Evolutionary conservation across 176 grass and related monocot genomes (phyloP).

Genomic region (Aegilops speltoides): DNA sequence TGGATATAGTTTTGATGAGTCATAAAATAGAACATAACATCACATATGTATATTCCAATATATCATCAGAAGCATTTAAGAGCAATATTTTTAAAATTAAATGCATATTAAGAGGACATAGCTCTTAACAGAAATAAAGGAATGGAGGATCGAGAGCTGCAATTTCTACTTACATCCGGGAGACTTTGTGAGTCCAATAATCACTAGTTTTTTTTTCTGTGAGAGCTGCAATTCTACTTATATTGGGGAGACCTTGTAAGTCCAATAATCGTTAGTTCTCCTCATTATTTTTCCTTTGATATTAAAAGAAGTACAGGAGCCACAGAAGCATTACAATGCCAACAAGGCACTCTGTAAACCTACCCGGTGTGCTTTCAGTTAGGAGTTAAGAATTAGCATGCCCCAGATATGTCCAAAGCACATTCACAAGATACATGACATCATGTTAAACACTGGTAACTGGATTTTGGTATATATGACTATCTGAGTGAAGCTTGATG

Average conservation of each 20-base stretch:
- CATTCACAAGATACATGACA: not conserved
- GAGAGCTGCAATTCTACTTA: not conserved
- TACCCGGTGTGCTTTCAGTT: no score
- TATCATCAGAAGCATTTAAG: not conserved
- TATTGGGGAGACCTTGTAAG: not conserved
- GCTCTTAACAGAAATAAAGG: not conserved
- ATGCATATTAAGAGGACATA: not conserved
- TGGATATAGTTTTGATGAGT: not conserved
- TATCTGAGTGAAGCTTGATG: not conserved
- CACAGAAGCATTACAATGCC: not conserved
- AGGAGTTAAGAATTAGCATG: not conserved
- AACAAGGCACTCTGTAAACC: not conserved
- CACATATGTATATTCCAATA: not conserved
- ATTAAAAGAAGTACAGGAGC: not conserved
- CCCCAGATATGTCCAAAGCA: not conserved
- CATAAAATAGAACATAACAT: conserved; percentile 3
- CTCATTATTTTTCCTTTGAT: not conserved
- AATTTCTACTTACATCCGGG: not conserved
- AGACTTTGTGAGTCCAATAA: not conserved
- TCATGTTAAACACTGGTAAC: not conserved
- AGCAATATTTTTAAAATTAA: not conserved
- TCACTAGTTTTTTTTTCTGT: not conserved
- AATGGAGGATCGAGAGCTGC: not conserved
- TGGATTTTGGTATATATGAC: not conserved
- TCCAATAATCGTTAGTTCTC: not conserved